phyloP scores from a whole-genome alignment of 1,284 basidiomycete species.

The Athelia sp. region DNA sequence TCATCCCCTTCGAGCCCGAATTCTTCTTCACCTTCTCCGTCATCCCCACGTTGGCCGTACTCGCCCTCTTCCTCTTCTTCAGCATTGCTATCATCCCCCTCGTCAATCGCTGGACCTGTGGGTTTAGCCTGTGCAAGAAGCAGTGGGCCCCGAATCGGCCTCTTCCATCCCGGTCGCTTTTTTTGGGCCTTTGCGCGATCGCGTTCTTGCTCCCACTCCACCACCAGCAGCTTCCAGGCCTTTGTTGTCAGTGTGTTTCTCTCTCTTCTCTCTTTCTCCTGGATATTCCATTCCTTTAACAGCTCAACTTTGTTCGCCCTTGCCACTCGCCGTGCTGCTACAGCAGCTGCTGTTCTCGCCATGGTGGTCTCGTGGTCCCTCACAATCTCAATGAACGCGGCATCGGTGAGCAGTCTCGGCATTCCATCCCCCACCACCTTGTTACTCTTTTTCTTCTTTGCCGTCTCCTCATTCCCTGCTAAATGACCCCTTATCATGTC shows the following conservation, averaged over 20 bases:
- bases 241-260: conserved; percentile 1
- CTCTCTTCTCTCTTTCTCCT: conserved; percentile 6
- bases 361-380: conserved; percentile 1
- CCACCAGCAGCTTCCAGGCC: conserved; percentile 10
- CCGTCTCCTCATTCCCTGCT: conserved; percentile 16
- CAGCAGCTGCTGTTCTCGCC: neutral
- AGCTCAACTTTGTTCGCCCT: neutral
- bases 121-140: neutral
- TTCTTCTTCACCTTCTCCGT: too few relatives aligned
- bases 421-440: conserved; percentile 4
- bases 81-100: conserved; percentile 1
- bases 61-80: conserved; percentile 1
- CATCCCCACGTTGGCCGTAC: neutral
- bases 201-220: conserved; percentile 6
- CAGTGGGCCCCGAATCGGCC: conserved; percentile 1
- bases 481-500: conserved; percentile 12
- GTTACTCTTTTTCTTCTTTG: conserved; percentile 2
- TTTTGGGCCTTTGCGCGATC: conserved; percentile 2
- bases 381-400: conserved; percentile 8
- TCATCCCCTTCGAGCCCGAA: too few relatives aligned
- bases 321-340: neutral
- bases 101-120: neutral
- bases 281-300: conserved; percentile 2
- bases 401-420: conserved; percentile 10
- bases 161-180: conserved; percentile 2